Percentiles rank a stretch among this genome's conserved stretches.
phyloP scores from a whole-genome alignment of 306 rosid genomes.

The Quercus cerris region DNA sequence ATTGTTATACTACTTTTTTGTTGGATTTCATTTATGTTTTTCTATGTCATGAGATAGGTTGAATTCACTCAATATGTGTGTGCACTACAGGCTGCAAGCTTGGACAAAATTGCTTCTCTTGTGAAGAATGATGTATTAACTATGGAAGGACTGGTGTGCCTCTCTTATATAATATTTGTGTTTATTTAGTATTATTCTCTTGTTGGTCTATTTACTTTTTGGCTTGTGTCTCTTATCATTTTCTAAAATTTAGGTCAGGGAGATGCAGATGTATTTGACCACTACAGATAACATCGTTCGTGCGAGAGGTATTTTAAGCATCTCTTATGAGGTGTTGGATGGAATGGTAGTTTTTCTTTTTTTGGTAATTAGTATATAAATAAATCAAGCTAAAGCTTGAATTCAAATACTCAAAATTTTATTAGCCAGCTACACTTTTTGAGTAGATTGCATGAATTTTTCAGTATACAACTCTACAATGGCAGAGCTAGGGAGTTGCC shows the following conservation, averaged over 20 bases:
- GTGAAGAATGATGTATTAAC: constrained; percentile 56
- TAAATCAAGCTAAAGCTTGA: not conserved
- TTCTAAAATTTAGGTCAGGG: constrained; percentile 50
- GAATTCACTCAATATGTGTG: constrained; percentile 8
- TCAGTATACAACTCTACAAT: too few species aligned
- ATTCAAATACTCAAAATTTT: not conserved
- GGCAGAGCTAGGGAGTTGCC: too few species aligned
- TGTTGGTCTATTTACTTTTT: constrained; percentile 11
- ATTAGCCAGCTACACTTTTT: not conserved
- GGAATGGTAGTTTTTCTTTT: not conserved
- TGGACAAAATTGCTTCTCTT: constrained; percentile 56
- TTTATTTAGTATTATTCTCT: not conserved
- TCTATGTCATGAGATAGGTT: constrained; percentile 1
- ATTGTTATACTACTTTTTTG: not conserved
- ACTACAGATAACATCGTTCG: constrained; percentile 65
- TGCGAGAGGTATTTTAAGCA: constrained; percentile 57
- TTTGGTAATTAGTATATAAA: not conserved
- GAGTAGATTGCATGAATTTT: not conserved
- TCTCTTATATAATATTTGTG: not conserved
- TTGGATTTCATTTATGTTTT: not conserved
- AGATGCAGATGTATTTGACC: constrained; percentile 85
- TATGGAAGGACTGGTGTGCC: constrained; percentile 60
- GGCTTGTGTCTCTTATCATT: not conserved
- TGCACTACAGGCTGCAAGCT: constrained; percentile 57
- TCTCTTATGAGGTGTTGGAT: not conserved